A percentile compares a stretch with the other conserved stretches of the same genome.
Evolutionary conservation across 345 rosid species (phyloP).

Genomic region (Syzygium oleosum): DNA sequence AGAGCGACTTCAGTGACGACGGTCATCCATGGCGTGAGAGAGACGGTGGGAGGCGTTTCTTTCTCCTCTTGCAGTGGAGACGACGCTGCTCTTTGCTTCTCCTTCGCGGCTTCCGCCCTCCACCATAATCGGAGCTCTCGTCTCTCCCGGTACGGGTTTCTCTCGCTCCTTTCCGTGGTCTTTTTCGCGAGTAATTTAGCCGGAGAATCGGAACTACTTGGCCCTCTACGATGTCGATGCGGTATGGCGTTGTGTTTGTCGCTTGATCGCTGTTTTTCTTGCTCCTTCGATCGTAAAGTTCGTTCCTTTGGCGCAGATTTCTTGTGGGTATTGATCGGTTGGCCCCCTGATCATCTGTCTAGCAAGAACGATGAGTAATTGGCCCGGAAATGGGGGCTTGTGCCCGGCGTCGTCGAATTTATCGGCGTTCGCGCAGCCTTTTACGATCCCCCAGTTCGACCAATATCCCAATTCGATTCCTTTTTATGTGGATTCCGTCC

Average conservation of each 20-base stretch:
- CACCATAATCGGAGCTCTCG: background rate
- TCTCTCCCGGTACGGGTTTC: background rate
- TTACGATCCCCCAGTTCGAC: background rate
- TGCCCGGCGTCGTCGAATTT: background rate
- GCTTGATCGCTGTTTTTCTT: background rate
- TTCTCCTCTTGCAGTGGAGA: background rate
- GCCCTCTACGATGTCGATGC: background rate
- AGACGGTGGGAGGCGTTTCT: no score
- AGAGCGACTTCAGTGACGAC: background rate
- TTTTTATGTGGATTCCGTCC: background rate
- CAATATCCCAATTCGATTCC: background rate
- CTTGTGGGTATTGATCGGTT: background rate
- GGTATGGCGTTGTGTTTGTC: background rate
- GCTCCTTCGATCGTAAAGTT: background rate
- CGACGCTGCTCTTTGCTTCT: background rate
- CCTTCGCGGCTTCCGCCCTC: background rate
- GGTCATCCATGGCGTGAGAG: background rate
- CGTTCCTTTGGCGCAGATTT: background rate
- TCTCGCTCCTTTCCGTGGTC: background rate
- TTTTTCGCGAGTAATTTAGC: background rate
- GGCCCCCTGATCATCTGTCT: background rate
- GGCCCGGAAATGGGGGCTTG: background rate
- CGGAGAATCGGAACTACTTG: background rate
- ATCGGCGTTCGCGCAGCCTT: background rate
- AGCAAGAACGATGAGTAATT: background rate